Percentiles rank a stretch among this genome's conserved stretches.
Evolutionary conservation across 163 green algal species (phyloP).

Genomic region (Coccomyxa subellipsoidea): DNA sequence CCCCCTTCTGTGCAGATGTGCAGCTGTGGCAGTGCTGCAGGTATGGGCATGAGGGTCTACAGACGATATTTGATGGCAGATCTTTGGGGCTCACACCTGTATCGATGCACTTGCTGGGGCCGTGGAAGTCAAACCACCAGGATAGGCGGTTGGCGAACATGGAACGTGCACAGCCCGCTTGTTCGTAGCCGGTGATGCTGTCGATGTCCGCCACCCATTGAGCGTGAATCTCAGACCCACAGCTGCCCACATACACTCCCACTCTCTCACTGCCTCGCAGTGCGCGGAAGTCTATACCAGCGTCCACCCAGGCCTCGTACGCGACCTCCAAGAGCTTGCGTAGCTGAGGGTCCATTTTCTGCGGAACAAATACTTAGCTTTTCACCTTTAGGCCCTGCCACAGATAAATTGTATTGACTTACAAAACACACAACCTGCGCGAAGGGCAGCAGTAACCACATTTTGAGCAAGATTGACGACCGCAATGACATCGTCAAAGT

Average conservation of each 20-base stretch:
- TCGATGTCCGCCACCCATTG: background rate
- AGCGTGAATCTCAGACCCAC: slow-evolving; percentile 7
- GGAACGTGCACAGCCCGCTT: slow-evolving; percentile 6
- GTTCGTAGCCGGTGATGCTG: slow-evolving; percentile 16
- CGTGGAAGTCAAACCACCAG: slow-evolving; percentile 11
- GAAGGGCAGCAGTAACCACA: too few species aligned
- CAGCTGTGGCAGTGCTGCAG: too few species aligned
- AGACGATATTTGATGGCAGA: too few species aligned
- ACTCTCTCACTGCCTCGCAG: slow-evolving; percentile 4
- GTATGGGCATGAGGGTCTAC: too few species aligned
- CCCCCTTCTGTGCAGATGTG: background rate
- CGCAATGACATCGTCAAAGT: too few species aligned
- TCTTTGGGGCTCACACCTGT: background rate
- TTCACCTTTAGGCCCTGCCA: background rate
- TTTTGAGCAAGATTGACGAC: too few species aligned
- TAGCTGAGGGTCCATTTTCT: slow-evolving; percentile 15
- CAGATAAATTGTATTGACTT: too few species aligned
- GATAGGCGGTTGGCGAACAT: slow-evolving; percentile 19
- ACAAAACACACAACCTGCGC: too few species aligned
- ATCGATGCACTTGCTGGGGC: slow-evolving; percentile 10
- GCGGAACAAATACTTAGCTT: background rate
- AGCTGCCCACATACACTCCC: slow-evolving; percentile 7
- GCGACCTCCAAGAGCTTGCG: slow-evolving; percentile 12
- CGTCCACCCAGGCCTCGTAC: slow-evolving; percentile 17
- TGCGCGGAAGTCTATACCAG: background rate